Evolutionary conservation across 192 early-diverging fungal species (phyloP), one percentile per base, ranked within the genome.

Genomic region (Coemansia umbellata): DNA sequence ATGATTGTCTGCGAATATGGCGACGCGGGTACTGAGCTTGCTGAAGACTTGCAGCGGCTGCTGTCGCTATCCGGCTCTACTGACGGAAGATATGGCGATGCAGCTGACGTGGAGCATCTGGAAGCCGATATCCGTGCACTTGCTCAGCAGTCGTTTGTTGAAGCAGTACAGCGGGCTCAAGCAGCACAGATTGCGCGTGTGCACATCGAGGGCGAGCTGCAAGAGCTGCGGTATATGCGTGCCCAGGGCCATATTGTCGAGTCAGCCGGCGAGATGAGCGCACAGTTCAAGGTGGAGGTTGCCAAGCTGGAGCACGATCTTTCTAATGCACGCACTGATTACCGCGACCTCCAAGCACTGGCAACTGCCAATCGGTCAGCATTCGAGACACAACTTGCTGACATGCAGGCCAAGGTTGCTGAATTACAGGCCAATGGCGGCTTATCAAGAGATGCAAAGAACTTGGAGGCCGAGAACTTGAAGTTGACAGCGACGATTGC

Each of bases 201-300:
- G 37, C 48, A 40, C 3, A 48, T 50, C 3, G 61, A 56, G 10
- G 17, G 24, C 31, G 66, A 49, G 8, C 31, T 63, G 49, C 41
- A 36, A 30, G 72, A 75, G 65, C 44, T 64, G 37, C 13, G 37
- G 57, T 39, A 48, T 10, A 68, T 64, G 65, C 59, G 47, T 4
- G 32, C 58, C 49, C 72, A 75, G 33, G 72, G 65, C 18, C 51
- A 75, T 47, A 60, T 75, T 13, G 72, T 75, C 27, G 72, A 60
- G 56, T 42, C 65, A 6, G 65, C 48, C 5, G 48, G 56, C 28
- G 60, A 64, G 8, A 68, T 75, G 57, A 68, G 72, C 37, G 31
- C 47, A 13, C 43, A 54, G 48, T 50, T 58, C 56, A 68, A 64
- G 65, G 39, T 26, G 11, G 61, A 60, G 14, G 49, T 47, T 13